Conservation (phyloP, 139 green algal species). For the Closterium sp. region DNA sequence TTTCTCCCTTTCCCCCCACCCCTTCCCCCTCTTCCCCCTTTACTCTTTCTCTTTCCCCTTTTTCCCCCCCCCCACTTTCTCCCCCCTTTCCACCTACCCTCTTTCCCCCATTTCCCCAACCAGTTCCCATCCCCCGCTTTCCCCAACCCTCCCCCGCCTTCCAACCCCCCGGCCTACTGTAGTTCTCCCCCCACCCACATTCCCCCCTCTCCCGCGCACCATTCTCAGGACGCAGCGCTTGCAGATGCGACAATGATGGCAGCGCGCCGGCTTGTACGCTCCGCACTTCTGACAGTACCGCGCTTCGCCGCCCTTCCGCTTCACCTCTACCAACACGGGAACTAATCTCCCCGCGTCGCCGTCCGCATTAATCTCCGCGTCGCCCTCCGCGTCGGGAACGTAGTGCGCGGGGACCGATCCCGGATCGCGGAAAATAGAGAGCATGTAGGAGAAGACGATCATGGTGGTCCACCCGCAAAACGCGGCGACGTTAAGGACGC, state of each 20-base stretch:
- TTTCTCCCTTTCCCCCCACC: not conserved
- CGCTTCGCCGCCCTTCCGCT: constrained; percentile 54
- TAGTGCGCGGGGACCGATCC: constrained; percentile 38
- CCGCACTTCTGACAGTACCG: constrained; percentile 85
- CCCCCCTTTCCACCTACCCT: no score
- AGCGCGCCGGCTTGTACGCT: constrained; percentile 74
- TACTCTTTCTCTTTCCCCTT: no score
- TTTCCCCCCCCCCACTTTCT: no score
- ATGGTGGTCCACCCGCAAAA: constrained; percentile 33
- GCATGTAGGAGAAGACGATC: constrained; percentile 35
- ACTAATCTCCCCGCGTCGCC: not conserved
- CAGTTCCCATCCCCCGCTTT: no score
- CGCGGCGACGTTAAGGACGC: constrained; percentile 11
- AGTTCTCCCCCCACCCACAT: no score
- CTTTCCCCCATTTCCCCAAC: no score
- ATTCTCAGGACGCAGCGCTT: constrained; percentile 83
- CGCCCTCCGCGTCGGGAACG: constrained; percentile 9
- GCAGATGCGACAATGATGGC: constrained; percentile 87
- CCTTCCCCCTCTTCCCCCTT: no score
- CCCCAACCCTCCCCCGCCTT: no score
- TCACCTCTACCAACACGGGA: constrained; percentile 30
- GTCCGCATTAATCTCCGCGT: constrained; percentile 2
- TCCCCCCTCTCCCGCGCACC: constrained; percentile 25
- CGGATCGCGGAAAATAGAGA: constrained; percentile 37
- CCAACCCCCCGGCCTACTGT: no score